These are phyloP conservation scores for Medakamo hakoo DNA, from an alignment of 139 green algal genomes.

Conservation along the genomic window DNA sequence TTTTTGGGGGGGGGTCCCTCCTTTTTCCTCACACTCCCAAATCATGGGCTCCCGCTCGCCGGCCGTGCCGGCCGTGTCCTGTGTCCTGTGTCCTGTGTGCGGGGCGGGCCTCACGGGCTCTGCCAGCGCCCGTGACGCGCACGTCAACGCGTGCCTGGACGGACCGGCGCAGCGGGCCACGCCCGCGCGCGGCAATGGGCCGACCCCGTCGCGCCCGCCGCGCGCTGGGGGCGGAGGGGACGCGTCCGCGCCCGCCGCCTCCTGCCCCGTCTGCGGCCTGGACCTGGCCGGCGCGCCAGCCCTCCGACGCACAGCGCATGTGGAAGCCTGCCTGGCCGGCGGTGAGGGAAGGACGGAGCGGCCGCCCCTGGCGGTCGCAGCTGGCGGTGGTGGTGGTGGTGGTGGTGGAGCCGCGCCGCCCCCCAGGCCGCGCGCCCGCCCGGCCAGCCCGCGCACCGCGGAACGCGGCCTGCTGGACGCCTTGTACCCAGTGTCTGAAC, in stretches of 20 bases:
- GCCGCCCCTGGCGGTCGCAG: background rate
- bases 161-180: background rate
- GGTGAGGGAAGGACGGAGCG: background rate
- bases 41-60: too few species aligned
- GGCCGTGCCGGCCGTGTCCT: too few species aligned
- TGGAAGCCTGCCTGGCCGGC: background rate
- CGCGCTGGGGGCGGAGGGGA: too few species aligned
- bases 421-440: too few species aligned
- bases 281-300: background rate
- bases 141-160: background rate
- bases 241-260: too few species aligned
- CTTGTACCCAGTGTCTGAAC: background rate
- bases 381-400: too few species aligned
- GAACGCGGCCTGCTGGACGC: background rate
- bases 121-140: background rate
- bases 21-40: too few species aligned
- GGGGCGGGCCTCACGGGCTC: background rate
- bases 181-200: background rate
- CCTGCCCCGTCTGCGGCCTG: background rate
- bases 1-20: too few species aligned
- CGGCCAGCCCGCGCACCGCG: too few species aligned
- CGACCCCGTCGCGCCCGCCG: too few species aligned
- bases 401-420: too few species aligned
- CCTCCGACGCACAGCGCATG: background rate
- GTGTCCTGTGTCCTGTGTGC: background rate